Evolutionary conservation across 1,139 yeast species (phyloP).

Genomic region (Arxiozyma heterogenica): DNA sequence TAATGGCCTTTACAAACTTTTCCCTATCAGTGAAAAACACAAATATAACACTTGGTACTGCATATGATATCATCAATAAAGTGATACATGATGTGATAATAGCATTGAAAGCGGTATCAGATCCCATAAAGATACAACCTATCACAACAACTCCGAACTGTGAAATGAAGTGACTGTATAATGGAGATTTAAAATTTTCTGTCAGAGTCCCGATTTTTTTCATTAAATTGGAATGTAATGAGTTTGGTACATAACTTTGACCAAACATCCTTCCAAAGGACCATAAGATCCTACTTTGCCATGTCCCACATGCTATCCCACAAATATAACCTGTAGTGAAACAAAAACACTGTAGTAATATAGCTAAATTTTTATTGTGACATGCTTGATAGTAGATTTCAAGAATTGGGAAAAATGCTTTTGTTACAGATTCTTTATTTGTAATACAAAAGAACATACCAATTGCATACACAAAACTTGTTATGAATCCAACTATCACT

Average conservation of each 20-base stretch:
- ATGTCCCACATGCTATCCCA: slow-evolving; percentile 42
- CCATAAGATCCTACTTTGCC: slow-evolving; percentile 48
- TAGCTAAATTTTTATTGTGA: slow-evolving; percentile 45
- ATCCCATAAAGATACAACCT: slow-evolving; percentile 33
- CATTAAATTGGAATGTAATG: slow-evolving; percentile 24
- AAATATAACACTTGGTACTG: slow-evolving; percentile 25
- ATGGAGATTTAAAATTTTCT: slow-evolving; percentile 28
- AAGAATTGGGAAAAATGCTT: slow-evolving; percentile 45
- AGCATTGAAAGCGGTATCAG: slow-evolving; percentile 34
- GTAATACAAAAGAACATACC: slow-evolving; percentile 47
- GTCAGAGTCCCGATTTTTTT: slow-evolving; percentile 6
- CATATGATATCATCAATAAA: slow-evolving; percentile 30
- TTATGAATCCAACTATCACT: slow-evolving; percentile 48
- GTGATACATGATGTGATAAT: slow-evolving; percentile 34
- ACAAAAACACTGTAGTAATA: slow-evolving; percentile 37
- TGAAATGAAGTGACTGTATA: slow-evolving; percentile 31
- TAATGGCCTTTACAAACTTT: slow-evolving; percentile 30
- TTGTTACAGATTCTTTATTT: slow-evolving; percentile 39
- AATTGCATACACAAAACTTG: slow-evolving; percentile 20
- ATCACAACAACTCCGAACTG: slow-evolving; percentile 28
- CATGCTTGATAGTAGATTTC: slow-evolving; percentile 52
- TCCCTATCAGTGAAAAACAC: slow-evolving; percentile 38
- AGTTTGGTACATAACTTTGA: neutral
- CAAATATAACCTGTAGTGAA: slow-evolving; percentile 40
- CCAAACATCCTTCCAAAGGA: slow-evolving; percentile 37